Evolutionary conservation across 2,329 filamentous ascomycete genomes (phyloP), one percentile per base, ranked within the genome.

Genomic region (Alternaria viburni): DNA sequence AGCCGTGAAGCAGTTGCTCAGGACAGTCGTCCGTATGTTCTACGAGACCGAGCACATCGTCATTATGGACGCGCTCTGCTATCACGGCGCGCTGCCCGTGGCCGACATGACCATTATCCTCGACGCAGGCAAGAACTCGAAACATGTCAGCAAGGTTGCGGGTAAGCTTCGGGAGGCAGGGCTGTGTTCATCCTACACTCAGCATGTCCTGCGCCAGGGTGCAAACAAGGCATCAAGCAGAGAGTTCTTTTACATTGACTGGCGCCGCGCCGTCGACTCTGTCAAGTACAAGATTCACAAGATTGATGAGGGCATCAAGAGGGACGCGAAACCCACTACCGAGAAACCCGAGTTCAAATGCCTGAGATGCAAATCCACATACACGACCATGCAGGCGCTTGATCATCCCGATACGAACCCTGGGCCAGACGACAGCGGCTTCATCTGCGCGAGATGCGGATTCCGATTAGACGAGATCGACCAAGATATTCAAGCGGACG

Each of bases 191-290:
- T 89, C 95, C 73, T 90, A 90, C 78, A 89, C 90, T 30, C 90
- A 93, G 64, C 88, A 90, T 54, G 93, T 97, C 78, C 83, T 91
- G 59, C 90, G 90, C 69, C 91, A 94, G 75, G 93, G 92, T 55
- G 92, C 93, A 63, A 90, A 91, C 61, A 90, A 93, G 56, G 91
- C 93, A 6, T 90, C 91, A 69, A 93, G 91, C 77, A 89, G 93
- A 73, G 97, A 95, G 66, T 99, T 97, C 86, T 99, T 97, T 83
- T 99, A 93, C 81, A 95, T 99, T 78, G 94, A 97, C 78, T 96
- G 96, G 75, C 93, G 96, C 63, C 91, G 93, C 61, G 93, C 95
- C 36, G 93, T 99, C 75, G 96, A 99, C 81, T 93, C 93, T 52
- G 96, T 97, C 82, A 99, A 99, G 80, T 99, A 92, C 87, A 91